These are phyloP conservation scores for Eruca vesicaria DNA, from an alignment of 441 rosid genomes.

Conservation along the genomic window DNA sequence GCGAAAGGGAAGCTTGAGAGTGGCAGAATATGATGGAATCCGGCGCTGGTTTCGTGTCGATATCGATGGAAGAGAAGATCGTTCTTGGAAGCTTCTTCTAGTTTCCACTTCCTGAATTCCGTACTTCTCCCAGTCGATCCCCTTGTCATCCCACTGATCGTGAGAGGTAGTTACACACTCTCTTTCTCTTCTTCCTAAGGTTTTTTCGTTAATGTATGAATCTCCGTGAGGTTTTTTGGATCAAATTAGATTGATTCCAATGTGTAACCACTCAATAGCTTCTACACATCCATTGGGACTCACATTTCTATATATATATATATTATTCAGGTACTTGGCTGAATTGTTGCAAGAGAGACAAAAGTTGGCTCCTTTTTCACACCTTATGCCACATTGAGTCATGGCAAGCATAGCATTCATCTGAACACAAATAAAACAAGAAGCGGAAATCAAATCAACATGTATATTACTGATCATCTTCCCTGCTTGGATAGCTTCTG, in stretches of 20 bases:
- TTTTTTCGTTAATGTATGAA: background rate
- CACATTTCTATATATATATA: too few relatives aligned
- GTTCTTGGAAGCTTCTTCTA: constrained; percentile 86
- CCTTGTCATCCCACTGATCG: constrained; percentile 75
- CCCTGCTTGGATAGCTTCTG: constrained; percentile 98
- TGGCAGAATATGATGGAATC: constrained; percentile 27
- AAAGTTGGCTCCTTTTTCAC: constrained; percentile 77
- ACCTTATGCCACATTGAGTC: constrained; percentile 80
- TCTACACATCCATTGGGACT: background rate
- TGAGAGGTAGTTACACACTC: constrained; percentile 54
- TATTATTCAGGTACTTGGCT: constrained; percentile 46
- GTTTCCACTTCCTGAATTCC: constrained; percentile 74
- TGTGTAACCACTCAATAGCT: background rate
- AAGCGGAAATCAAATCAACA: constrained; percentile 83
- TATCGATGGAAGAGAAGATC: constrained; percentile 95
- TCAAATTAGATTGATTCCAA: background rate
- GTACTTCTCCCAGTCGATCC: constrained; percentile 85
- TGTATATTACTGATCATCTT: constrained; percentile 92
- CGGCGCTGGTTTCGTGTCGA: constrained; percentile 25
- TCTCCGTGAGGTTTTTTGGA: background rate
- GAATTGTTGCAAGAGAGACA: constrained; percentile 86
- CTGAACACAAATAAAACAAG: constrained; percentile 87
- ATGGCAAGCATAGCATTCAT: constrained; percentile 99
- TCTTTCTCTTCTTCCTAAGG: background rate
- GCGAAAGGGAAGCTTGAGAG: too few relatives aligned